Evolutionary conservation across 805 yeast genomes (phyloP).

Genomic region (Saturnispora diversa): DNA sequence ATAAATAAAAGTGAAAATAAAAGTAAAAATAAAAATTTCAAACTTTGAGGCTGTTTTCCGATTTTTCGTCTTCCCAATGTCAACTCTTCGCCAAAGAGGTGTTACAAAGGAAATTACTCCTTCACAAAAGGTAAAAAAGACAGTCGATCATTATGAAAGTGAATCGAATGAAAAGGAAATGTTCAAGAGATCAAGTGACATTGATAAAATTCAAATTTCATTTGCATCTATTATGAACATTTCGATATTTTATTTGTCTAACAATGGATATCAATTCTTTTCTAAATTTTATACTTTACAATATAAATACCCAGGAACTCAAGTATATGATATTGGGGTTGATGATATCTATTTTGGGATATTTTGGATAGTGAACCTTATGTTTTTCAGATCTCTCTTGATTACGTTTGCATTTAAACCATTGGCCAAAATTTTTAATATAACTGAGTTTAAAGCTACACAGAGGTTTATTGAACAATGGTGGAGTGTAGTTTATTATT

Average conservation of each 20-base stretch:
- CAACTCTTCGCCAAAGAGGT: conserved; percentile 1
- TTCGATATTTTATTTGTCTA: conserved; percentile 15
- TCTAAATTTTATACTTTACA: conserved; percentile 36
- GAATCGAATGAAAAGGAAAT: conserved; percentile 1
- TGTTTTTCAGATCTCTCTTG: conserved; percentile 50
- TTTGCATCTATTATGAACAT: conserved; percentile 17
- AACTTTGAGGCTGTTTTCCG: too few relatives aligned
- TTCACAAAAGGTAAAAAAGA: not conserved
- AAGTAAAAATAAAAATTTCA: too few relatives aligned
- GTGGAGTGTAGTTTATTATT: conserved; percentile 62
- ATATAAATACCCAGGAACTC: conserved; percentile 26
- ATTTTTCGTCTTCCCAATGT: not conserved
- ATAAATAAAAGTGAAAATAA: too few relatives aligned
- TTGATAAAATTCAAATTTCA: conserved; percentile 19
- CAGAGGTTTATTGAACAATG: conserved; percentile 81
- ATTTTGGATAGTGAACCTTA: conserved; percentile 46
- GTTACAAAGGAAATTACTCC: not conserved
- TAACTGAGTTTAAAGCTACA: conserved; percentile 42
- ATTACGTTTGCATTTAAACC: conserved; percentile 56
- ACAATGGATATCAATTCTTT: conserved; percentile 21
- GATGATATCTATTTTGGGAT: conserved; percentile 49
- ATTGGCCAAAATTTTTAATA: conserved; percentile 39
- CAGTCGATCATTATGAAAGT: not conserved
- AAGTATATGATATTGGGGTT: conserved; percentile 45
- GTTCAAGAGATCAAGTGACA: conserved; percentile 13